Conservation (phyloP, 176 grass and related monocot genomes). For the Poa annua region DNA sequence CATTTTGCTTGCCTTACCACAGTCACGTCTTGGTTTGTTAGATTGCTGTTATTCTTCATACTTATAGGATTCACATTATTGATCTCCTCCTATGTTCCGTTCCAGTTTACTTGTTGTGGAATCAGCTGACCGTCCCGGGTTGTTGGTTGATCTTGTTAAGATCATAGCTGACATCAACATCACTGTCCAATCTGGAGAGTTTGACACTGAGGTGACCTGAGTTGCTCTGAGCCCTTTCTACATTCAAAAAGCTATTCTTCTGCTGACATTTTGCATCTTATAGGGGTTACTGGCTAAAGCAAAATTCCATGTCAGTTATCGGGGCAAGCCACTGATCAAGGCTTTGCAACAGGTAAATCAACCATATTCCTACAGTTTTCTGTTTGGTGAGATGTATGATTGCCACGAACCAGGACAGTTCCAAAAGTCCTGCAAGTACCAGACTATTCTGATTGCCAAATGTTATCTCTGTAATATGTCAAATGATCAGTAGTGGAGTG, state of each 20-base stretch:
- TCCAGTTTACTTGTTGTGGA: conserved; percentile 93
- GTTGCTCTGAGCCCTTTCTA: background rate
- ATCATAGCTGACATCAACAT: conserved; percentile 88
- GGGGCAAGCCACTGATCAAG: conserved; percentile 64
- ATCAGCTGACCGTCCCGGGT: conserved; percentile 84
- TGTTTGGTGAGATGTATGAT: background rate
- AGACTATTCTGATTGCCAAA: background rate
- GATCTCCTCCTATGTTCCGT: conserved; percentile 31
- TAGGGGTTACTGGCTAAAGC: conserved; percentile 94
- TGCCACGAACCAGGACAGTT: background rate
- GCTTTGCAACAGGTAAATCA: conserved; percentile 73
- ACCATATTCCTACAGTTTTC: conserved; percentile 6
- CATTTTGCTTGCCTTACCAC: background rate
- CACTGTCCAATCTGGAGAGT: conserved; percentile 88
- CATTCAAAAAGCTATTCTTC: conserved; percentile 22
- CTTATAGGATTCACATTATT: conserved; percentile 2
- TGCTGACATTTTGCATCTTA: conserved; percentile 40
- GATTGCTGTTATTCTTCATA: background rate
- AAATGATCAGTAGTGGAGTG: background rate
- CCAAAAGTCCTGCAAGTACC: background rate
- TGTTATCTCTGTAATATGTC: background rate
- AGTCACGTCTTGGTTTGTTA: conserved; percentile 11
- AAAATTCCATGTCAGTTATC: conserved; percentile 96
- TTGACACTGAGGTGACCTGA: conserved; percentile 80
- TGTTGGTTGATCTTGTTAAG: conserved; percentile 93